phyloP scores from a whole-genome alignment of 2,329 filamentous ascomycete species.

The Xylaria sp. region DNA sequence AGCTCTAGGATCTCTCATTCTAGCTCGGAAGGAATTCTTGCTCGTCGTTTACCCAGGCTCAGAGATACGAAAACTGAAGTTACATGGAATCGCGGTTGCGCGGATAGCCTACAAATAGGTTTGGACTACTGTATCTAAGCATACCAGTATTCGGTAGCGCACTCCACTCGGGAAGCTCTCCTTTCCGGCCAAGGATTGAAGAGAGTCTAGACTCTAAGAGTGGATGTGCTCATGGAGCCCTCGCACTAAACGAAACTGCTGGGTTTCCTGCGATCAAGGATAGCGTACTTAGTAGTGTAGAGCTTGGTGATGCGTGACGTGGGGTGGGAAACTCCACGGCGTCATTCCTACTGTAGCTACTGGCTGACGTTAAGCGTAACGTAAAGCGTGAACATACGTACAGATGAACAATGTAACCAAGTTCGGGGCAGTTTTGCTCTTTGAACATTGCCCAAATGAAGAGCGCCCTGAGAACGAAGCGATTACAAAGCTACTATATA shows the following conservation, averaged over 20 bases:
- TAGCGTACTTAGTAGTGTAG: background rate
- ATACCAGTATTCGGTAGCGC: conserved; percentile 13
- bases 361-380: no score
- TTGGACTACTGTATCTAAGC: background rate
- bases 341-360: no score
- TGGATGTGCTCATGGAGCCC: conserved; percentile 19
- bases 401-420: background rate
- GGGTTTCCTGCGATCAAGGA: background rate
- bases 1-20: no score
- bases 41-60: no score
- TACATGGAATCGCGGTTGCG: no score
- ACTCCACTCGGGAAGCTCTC: conserved; percentile 23
- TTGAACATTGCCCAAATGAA: background rate
- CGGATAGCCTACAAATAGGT: no score
- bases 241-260: conserved; percentile 13
- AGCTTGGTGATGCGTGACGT: conserved; percentile 4
- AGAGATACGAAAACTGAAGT: no score
- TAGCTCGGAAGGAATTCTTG: no score
- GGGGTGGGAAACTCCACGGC: background rate
- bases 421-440: background rate
- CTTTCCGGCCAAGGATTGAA: conserved; percentile 22
- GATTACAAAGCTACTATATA: background rate
- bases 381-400: no score
- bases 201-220: conserved; percentile 27
- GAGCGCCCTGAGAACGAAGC: background rate